These are phyloP conservation scores for Elsinoe batatas DNA, from an alignment of 2,329 filamentous ascomycete genomes.

Conservation along the genomic window DNA sequence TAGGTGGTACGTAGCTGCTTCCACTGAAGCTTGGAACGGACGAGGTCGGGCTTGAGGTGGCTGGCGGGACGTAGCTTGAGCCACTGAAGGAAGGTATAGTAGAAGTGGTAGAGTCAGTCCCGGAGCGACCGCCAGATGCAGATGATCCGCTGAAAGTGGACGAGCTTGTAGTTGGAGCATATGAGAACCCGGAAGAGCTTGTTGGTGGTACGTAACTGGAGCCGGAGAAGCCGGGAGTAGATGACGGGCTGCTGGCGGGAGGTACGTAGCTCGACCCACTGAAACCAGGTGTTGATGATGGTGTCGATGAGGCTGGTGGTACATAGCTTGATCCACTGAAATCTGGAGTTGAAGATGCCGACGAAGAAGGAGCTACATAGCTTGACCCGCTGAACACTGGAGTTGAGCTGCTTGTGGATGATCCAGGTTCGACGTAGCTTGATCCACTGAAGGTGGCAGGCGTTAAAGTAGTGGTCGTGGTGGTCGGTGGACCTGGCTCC, in stretches of 20 bases:
- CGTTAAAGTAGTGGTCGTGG: neutral
- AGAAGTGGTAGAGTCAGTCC: neutral
- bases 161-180: neutral
- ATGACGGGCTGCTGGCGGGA: neutral
- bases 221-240: neutral
- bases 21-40: neutral
- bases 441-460: neutral
- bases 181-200: neutral
- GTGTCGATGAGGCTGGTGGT: neutral
- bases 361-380: neutral
- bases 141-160: slow-evolving; percentile 1
- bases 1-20: slow-evolving; percentile 3
- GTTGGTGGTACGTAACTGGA: neutral
- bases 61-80: neutral
- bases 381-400: neutral
- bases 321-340: slow-evolving; percentile 5
- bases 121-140: neutral
- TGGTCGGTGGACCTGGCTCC: neutral
- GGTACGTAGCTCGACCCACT: neutral
- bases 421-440: neutral
- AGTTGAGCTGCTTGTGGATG: neutral
- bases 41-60: neutral
- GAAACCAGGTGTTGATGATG: neutral
- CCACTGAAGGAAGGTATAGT: neutral
- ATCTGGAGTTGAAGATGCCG: neutral